These are phyloP conservation scores for Avena insularis DNA, from an alignment of 176 grass and related monocot species.

Conservation along the genomic window DNA sequence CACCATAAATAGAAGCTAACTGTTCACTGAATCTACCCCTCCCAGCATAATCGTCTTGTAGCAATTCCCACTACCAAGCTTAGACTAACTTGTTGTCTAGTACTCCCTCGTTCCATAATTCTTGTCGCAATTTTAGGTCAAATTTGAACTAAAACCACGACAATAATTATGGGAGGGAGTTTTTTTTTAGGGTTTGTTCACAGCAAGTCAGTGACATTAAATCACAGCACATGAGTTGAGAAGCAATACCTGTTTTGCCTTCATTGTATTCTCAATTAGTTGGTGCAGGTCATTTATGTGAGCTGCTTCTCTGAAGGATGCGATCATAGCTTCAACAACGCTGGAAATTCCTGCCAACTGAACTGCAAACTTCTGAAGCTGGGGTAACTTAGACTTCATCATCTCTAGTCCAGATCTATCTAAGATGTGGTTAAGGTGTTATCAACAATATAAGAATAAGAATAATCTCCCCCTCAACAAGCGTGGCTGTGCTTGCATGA, in stretches of 20 bases:
- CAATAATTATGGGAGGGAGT: background rate
- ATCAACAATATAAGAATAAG: constrained; percentile 5
- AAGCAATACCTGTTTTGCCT: constrained; percentile 85
- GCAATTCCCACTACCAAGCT: constrained; percentile 21
- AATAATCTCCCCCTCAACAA: constrained; percentile 1
- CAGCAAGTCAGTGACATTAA: constrained; percentile 7
- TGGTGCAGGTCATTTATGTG: constrained; percentile 86
- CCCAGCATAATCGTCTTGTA: background rate
- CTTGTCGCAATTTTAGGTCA: no score
- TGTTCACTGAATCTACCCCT: background rate
- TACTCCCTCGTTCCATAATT: background rate
- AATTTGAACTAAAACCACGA: no score
- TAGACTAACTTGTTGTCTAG: constrained; percentile 6
- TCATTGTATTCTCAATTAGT: constrained; percentile 76
- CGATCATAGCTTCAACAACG: constrained; percentile 84
- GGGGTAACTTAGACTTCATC: constrained; percentile 63
- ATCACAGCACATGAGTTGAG: constrained; percentile 13
- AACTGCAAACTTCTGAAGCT: constrained; percentile 74
- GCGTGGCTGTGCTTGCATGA: constrained; percentile 5
- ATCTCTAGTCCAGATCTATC: constrained; percentile 57
- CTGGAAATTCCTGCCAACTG: constrained; percentile 81
- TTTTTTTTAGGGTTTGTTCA: background rate
- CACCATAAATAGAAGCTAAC: background rate
- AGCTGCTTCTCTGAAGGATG: constrained; percentile 75
- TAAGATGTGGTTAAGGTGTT: constrained; percentile 59